Base-by-base conservation (phyloP, 306 rosid genomes). In the Dryas alaskensis region DNA sequence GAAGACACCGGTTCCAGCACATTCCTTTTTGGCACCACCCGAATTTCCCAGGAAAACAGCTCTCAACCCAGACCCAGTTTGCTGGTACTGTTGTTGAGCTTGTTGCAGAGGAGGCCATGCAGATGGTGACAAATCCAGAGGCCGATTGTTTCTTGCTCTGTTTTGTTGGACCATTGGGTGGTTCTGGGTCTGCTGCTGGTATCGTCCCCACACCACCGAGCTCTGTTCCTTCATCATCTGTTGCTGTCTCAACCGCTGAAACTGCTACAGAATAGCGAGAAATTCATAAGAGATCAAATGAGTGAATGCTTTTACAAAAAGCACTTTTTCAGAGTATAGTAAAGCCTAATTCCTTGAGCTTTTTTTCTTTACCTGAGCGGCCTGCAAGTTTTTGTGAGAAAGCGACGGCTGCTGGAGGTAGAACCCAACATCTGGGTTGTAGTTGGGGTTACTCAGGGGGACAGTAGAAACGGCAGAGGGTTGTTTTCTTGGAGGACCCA, bases 1-100 rank as follows among this genome's bases (percentile, higher is more conserved):
- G 65, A 93, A 93, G 7, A 93, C 98, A 0, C 98, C 98, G 2
- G 98, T 93, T 12, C 98, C 98, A 1, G 84, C 60, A 39, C 91
- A 80, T 49, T 81, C 94, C 66, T 79, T 85, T 65, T 79, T 81
- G 0, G 58, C 85, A 62, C 12, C 10, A 13, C 3, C 14, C 53
- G 78, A 76, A 25, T 72, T 76, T 1, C 76, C 88, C 0, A 80
- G 79, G 40, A 86, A 87, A 40, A 76, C 84, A 5, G 88, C 81
- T 40, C 89, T 80, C 89, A 83, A 80, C 3, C 88, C 90, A 9
- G 89, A 64, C 10, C 86, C 85, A 14, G 51, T 25, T 8, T 65
- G 84, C 75, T 82, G 85, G 37, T 37, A 65, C 48, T 70, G 82
- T 2, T 61, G 81, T 76, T 86, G 84, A 3, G 83, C 69, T 5